A percentile compares a stretch with the other conserved stretches of the same genome.
Conservation (phyloP, 2,329 filamentous ascomycete genomes). For the Aspergillus hiratsukae region DNA sequence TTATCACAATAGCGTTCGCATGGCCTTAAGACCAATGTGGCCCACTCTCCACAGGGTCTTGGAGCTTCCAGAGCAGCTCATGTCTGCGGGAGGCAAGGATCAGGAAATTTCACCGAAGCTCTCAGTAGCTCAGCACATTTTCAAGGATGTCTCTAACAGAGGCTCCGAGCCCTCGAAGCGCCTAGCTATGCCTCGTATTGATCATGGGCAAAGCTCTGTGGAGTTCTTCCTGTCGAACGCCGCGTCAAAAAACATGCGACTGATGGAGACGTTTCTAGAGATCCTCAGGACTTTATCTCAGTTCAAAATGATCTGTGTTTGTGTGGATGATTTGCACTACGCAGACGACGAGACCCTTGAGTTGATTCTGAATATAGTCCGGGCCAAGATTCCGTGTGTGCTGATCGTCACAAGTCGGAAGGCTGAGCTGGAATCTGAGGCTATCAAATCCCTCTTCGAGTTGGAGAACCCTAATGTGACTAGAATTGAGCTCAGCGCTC, state of each 20-base stretch:
- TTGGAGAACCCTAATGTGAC: constrained; percentile 57
- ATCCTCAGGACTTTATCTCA: constrained; percentile 75
- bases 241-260: constrained; percentile 55
- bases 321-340: constrained; percentile 84
- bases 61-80: constrained; percentile 64
- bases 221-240: constrained; percentile 39
- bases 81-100: constrained; percentile 36
- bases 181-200: constrained; percentile 28
- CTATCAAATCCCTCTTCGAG: constrained; percentile 38
- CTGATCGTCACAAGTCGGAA: constrained; percentile 73
- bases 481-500: constrained; percentile 65
- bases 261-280: constrained; percentile 85
- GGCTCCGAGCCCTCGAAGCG: constrained; percentile 25
- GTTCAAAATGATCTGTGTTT: constrained; percentile 83
- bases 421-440: constrained; percentile 55
- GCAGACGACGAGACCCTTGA: constrained; percentile 85
- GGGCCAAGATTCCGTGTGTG: constrained; percentile 73
- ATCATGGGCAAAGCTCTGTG: constrained; percentile 32
- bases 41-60: constrained; percentile 52
- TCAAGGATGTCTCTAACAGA: constrained; percentile 28
- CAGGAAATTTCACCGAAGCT: constrained; percentile 28
- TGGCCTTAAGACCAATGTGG: constrained; percentile 56
- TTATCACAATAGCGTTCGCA: constrained; percentile 56
- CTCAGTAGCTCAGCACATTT: constrained; percentile 24
- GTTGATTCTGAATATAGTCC: constrained; percentile 74